Base-by-base conservation (phyloP, 2,329 filamentous ascomycete genomes). In the Epichloe bromicola region DNA sequence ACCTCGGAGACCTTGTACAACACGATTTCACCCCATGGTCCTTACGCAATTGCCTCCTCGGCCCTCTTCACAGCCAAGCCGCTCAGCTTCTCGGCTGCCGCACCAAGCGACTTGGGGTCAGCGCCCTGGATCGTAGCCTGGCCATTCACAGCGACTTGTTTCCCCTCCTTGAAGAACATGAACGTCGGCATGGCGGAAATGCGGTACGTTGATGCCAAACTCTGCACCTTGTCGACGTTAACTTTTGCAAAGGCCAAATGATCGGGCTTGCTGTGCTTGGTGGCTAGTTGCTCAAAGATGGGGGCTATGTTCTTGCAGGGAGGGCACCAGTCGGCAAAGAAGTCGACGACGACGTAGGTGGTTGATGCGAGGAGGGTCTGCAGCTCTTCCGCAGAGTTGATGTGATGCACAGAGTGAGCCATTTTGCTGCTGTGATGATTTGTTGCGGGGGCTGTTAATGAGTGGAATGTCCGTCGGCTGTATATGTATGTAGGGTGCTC, bases 101-200 rank as follows among this genome's bases (percentile, higher is more conserved):
- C 62, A 6, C 57, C 59, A 17, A 70, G 56, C 7, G 53, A 54
- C 11, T 52, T 41, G 1, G 60, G 61, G 36, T 69, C 62, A 1
- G 66, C 67, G 11, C 67, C 67, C 51, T 60, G 62, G 54, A 70
- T 63, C 51, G 58, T 55, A 8, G 58, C 56, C 51, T 65, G 51
- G 4, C 63, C 63, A 23, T 65, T 61, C 12, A 66, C 63, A 20
- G 58, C 60, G 38, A 65, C 63, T 49, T 61, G 60, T 49, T 58
- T 57, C 58, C 85, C 58, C 88, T 84, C 71, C 77, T 90, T 89
- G 81, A 91, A 95, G 66, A 95, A 72, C 52, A 87, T 61, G 70
- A 97, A 96, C 11, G 89, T 95, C 47, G 91, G 91, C 91, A 97
- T 96, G 67, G 90, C 88, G 61, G 85, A 82, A 67, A 97, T 79